These are phyloP conservation scores for Blastomyces parvus DNA, from an alignment of 2,329 filamentous ascomycete genomes.

Conservation along the genomic window DNA sequence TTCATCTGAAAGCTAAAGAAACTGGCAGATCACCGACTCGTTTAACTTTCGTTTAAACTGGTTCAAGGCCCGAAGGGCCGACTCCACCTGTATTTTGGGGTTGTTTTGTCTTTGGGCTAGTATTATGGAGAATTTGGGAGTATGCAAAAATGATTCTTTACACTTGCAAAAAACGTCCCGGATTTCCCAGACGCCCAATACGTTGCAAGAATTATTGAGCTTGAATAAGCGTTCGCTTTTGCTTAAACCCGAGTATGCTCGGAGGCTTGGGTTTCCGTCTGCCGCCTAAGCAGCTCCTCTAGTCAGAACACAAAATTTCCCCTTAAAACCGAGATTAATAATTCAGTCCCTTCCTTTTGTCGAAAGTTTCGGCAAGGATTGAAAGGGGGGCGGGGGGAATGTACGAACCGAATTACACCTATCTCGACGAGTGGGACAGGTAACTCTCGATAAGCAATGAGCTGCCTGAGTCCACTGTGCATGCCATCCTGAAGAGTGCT, in stretches of 20 bases:
- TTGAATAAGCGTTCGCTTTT: too few species aligned
- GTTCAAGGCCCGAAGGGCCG: neutral
- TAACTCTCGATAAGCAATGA: neutral
- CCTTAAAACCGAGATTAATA: neutral
- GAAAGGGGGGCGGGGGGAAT: neutral
- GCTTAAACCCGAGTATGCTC: neutral
- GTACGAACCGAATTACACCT: neutral
- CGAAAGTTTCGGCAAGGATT: neutral
- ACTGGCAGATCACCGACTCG: neutral
- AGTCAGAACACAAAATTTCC: neutral
- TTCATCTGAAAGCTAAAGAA: neutral
- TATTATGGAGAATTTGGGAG: neutral
- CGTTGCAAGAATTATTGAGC: too few species aligned
- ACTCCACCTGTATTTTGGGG: neutral
- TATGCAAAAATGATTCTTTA: neutral
- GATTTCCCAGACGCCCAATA: too few species aligned
- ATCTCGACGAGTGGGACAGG: neutral
- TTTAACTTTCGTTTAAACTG: neutral
- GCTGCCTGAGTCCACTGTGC: neutral
- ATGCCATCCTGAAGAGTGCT: neutral
- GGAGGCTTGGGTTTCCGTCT: neutral
- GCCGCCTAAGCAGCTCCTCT: neutral
- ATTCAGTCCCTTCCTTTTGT: neutral
- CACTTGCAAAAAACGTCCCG: too few species aligned
- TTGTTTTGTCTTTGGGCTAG: neutral